Base-by-base conservation (phyloP, 2,329 filamentous ascomycete genomes). In the Verticillium tricorpus region DNA sequence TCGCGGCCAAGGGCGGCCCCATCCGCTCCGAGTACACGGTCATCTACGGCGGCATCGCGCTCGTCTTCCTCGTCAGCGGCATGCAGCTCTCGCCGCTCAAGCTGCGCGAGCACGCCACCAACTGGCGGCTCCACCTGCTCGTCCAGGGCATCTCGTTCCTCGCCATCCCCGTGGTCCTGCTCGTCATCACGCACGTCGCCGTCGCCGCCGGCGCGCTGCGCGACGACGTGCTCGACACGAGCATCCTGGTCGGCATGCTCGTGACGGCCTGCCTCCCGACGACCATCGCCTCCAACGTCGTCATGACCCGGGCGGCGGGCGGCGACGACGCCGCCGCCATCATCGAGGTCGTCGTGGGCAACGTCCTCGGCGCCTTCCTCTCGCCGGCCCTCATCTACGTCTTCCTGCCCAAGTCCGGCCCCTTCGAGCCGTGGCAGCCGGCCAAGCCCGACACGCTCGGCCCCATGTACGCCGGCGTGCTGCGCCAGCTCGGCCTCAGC, bases 41-140 rank as follows among this genome's bases (percentile, higher is more conserved):
- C 60, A 80, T 90, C 34, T 92, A 92, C 70, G 86, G 88, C 35
- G 86, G 83, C 22, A 86, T 92, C 34, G 85, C 82, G 19, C 74
- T 90, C 68, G 89, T 91, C 67, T 92, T 92, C 72, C 78, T 91
- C 61, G 81, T 91, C 66, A 90, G 88, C 61, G 89, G 89, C 3
- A 81, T 90, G 67, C 89, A 89, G 59, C 83, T 92, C 19, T 81
- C 87, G 8, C 85, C 84, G 0, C 77, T 80, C 37, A 85, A 90
- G 67, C 76, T 91, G 11, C 74, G 83, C 54, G 75, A 79, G 59
- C 89, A 91, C 67, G 80, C 85, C 62, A 79, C 80, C 61, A 88
- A 89, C 62, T 90, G 86, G 87, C 83, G 87, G 22, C 75, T 91
- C 17, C 89, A 92, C 68, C 69, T 87, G 11, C 79, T 90, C 31